Evolutionary conservation across 345 rosid species (phyloP).

Genomic region (Acer negundo): DNA sequence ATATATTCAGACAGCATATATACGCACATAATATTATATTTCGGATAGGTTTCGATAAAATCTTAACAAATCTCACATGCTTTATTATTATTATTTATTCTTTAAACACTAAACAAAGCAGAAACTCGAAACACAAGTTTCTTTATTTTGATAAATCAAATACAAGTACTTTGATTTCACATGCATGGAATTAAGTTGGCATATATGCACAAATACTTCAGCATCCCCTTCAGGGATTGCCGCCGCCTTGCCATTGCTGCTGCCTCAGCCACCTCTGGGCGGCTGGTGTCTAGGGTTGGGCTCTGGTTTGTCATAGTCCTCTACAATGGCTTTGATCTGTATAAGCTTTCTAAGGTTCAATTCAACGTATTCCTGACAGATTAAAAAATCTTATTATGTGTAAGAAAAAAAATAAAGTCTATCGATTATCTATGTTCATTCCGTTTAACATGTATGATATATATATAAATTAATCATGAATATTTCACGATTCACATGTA

Average conservation of each 20-base stretch:
- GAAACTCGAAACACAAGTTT: too few relatives aligned
- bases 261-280: background rate
- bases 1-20: too few relatives aligned
- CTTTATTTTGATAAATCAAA: too few relatives aligned
- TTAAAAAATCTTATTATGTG: background rate
- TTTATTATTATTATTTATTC: too few relatives aligned
- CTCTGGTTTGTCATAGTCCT: constrained; percentile 2
- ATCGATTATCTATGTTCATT: too few relatives aligned
- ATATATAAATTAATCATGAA: too few relatives aligned
- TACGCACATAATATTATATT: too few relatives aligned
- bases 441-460: too few relatives aligned
- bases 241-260: background rate
- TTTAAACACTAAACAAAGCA: too few relatives aligned
- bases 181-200: background rate
- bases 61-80: too few relatives aligned
- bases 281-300: constrained; percentile 7
- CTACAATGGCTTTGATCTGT: background rate
- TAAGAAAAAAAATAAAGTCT: background rate
- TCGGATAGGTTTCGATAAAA: too few relatives aligned
- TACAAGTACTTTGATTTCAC: too few relatives aligned
- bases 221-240: background rate
- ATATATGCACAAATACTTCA: background rate
- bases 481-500: background rate
- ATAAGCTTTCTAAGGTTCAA: background rate
- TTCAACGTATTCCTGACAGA: background rate